Percentiles rank a stretch among this genome's conserved stretches.
Conservation (phyloP, 768 basidiomycete species). For the Sporobolomyces roseus region DNA sequence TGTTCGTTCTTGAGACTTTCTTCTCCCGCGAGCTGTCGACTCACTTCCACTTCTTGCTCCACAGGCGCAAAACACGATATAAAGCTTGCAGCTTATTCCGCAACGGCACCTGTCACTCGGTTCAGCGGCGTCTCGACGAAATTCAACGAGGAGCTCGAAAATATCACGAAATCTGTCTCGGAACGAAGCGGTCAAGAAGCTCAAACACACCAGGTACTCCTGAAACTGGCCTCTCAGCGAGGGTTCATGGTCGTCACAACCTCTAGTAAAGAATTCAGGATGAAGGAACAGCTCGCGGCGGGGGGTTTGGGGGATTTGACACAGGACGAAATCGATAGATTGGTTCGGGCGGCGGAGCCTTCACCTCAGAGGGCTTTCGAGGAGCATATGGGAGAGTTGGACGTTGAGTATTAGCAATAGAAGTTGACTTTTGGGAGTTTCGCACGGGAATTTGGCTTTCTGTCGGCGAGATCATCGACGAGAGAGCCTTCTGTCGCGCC, state of each 20-base stretch:
- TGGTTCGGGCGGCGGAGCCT: constrained; percentile 14
- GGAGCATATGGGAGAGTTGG: constrained; percentile 34
- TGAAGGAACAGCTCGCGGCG: constrained; percentile 34
- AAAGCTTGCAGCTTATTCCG: constrained; percentile 25
- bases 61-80: constrained; percentile 26
- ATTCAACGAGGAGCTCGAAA: constrained; percentile 14
- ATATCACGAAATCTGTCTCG: constrained; percentile 10
- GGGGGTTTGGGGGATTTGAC: constrained; percentile 28
- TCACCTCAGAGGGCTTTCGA: constrained; percentile 24
- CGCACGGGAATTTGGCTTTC: no score
- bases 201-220: constrained; percentile 29
- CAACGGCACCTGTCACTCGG: constrained; percentile 15
- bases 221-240: constrained; percentile 24
- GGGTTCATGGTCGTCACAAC: constrained; percentile 38
- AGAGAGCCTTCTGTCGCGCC: no score
- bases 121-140: constrained; percentile 9
- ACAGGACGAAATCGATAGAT: constrained; percentile 18
- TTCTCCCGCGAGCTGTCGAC: not conserved
- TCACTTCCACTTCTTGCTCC: not conserved
- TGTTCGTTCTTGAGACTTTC: not conserved
- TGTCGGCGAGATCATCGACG: no score
- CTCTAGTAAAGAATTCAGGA: constrained; percentile 35
- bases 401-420: constrained; percentile 22
- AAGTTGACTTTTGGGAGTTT: no score
- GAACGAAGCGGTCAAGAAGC: constrained; percentile 17